Percentiles rank a stretch among this genome's conserved stretches.
phyloP scores from a whole-genome alignment of 495 filamentous ascomycete genomes.

The Aspergillus olivimuriae region DNA sequence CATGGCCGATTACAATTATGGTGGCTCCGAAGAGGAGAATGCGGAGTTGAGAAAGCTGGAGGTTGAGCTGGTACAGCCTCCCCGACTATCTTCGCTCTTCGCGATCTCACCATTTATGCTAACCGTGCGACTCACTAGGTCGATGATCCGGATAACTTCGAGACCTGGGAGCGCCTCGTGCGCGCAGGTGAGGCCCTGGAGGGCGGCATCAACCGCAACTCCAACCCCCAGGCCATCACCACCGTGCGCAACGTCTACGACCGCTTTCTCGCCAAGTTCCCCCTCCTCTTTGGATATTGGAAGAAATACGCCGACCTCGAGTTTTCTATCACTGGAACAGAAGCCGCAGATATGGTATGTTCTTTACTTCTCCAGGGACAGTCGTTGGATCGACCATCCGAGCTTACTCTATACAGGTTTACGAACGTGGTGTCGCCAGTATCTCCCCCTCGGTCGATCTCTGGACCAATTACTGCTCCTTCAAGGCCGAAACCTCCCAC shows the following conservation, averaged over 20 bases:
- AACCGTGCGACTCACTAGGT: too few species aligned
- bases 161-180: constrained; percentile 91
- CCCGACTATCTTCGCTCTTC: too few species aligned
- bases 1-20: constrained; percentile 61
- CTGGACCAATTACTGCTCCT: constrained; percentile 94
- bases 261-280: constrained; percentile 90
- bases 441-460: constrained; percentile 90
- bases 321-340: constrained; percentile 92
- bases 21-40: constrained; percentile 78
- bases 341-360: constrained; percentile 91
- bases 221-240: constrained; percentile 86
- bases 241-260: constrained; percentile 82
- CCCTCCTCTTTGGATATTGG: constrained; percentile 96
- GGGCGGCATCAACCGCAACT: constrained; percentile 92
- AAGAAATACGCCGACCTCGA: constrained; percentile 99
- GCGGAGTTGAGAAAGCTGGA: constrained; percentile 75
- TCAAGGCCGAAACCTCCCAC: constrained; percentile 96
- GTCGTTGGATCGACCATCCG: too few species aligned
- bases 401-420: constrained; percentile 52
- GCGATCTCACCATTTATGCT: too few species aligned
- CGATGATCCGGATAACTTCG: constrained; percentile 85
- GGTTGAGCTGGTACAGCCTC: constrained; percentile 61
- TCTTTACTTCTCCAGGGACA: neutral
- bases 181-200: constrained; percentile 77
- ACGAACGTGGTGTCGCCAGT: constrained; percentile 90